phyloP scores from a whole-genome alignment of 768 basidiomycete species.

The Neoboletus magnificus region DNA sequence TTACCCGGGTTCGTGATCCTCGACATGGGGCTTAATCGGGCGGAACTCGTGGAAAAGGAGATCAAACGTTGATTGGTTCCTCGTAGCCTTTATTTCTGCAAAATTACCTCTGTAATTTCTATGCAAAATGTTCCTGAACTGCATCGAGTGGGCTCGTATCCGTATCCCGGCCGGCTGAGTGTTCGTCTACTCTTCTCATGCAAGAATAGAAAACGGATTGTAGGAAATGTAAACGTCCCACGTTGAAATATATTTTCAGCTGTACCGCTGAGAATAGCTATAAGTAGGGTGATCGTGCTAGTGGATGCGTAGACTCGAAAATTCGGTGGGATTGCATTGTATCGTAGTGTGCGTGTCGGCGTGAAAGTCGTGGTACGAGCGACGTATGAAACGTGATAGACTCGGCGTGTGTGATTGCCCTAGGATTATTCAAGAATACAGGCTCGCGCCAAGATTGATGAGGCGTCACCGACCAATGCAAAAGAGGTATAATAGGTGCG shows the following conservation, averaged over 20 bases:
- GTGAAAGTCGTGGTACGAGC: constrained; percentile 3
- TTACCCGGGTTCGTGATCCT: background rate
- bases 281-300: constrained; percentile 21
- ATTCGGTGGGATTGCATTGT: background rate
- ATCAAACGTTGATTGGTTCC: background rate
- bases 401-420: background rate
- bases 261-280: constrained; percentile 15
- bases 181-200: background rate
- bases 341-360: constrained; percentile 7
- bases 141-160: background rate
- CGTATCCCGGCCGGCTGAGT: background rate
- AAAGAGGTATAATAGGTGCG: constrained; percentile 16
- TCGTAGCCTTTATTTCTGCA: background rate
- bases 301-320: constrained; percentile 4
- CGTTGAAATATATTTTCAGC: constrained; percentile 16
- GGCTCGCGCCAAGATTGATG: constrained; percentile 5
- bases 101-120: background rate
- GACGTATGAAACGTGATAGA: background rate
- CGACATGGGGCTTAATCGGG: background rate
- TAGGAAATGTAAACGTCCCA: background rate
- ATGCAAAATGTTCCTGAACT: background rate
- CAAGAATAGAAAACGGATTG: background rate
- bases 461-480: constrained; percentile 9
- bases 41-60: background rate
- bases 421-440: constrained; percentile 22